These are phyloP conservation scores for Epichloe gansuensis DNA, from an alignment of 2,329 filamentous ascomycete genomes.

Conservation along the genomic window DNA sequence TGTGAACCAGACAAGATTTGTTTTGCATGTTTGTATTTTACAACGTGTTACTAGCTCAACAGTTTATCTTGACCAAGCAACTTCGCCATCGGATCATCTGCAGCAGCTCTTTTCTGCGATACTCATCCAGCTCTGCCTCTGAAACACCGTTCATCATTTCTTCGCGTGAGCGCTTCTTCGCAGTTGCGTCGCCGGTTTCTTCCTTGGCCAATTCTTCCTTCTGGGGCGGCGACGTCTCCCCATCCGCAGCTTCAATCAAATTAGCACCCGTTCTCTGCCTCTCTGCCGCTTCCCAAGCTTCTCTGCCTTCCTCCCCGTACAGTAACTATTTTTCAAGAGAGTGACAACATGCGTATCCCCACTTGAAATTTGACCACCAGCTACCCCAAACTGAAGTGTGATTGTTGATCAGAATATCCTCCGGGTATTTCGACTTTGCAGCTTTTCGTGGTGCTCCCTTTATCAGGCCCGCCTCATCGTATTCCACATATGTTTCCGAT, in stretches of 20 bases:
- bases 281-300: conserved; percentile 68
- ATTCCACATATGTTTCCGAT: conserved; percentile 83
- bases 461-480: conserved; percentile 79
- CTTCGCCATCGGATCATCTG: conserved; percentile 78
- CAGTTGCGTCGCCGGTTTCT: conserved; percentile 19
- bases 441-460: conserved; percentile 72
- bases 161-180: conserved; percentile 62
- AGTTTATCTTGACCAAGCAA: conserved; percentile 64
- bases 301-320: conserved; percentile 79
- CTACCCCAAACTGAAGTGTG: conserved; percentile 90
- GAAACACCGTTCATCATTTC: conserved; percentile 69
- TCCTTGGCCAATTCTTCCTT: conserved; percentile 18
- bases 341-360: conserved; percentile 94
- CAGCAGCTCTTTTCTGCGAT: conserved; percentile 59
- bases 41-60: conserved; percentile 19
- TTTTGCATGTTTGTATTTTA: background rate
- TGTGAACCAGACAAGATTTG: no score
- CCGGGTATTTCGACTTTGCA: conserved; percentile 81
- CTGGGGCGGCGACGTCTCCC: conserved; percentile 12
- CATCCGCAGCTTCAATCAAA: conserved; percentile 24
- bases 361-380: conserved; percentile 92
- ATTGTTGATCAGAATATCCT: conserved; percentile 82
- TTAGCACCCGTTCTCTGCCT: conserved; percentile 37
- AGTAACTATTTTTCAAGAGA: conserved; percentile 96
- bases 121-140: conserved; percentile 78